Conservation (phyloP, 495 filamentous ascomycete genomes). For the Jackrogersella multiformis region DNA sequence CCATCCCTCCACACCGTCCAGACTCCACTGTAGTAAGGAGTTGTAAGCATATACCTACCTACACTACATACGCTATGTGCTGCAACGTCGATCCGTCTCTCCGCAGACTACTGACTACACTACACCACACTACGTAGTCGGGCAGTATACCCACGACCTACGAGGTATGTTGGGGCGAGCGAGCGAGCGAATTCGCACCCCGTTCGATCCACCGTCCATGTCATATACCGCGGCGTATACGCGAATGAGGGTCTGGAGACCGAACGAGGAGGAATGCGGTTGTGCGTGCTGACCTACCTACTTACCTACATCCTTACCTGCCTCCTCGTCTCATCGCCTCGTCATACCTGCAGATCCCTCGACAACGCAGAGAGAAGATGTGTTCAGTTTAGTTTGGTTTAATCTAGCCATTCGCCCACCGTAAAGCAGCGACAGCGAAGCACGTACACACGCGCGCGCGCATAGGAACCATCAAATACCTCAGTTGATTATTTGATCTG, state of each 20-base stretch:
- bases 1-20: conserved; percentile 9
- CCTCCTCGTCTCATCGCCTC: no score
- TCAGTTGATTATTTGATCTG: conserved; percentile 10
- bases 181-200: neutral
- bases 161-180: neutral
- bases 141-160: no score
- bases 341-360: neutral
- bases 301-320: neutral
- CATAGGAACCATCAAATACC: conserved; percentile 12
- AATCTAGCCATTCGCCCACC: neutral
- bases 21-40: no score
- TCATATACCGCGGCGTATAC: neutral
- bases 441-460: neutral
- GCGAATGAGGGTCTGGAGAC: neutral
- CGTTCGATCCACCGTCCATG: neutral
- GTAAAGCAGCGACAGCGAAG: no score
- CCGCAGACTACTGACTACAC: no score
- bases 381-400: no score
- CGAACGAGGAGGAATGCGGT: no score
- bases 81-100: conserved; percentile 12
- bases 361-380: neutral
- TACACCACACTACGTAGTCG: no score
- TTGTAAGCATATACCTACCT: no score
- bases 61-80: no score
- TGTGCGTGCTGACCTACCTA: neutral